Percentiles rank a stretch among this genome's conserved stretches.
phyloP scores from a whole-genome alignment of 2,329 filamentous ascomycete genomes.

The Rhynchosporium graminicola region DNA sequence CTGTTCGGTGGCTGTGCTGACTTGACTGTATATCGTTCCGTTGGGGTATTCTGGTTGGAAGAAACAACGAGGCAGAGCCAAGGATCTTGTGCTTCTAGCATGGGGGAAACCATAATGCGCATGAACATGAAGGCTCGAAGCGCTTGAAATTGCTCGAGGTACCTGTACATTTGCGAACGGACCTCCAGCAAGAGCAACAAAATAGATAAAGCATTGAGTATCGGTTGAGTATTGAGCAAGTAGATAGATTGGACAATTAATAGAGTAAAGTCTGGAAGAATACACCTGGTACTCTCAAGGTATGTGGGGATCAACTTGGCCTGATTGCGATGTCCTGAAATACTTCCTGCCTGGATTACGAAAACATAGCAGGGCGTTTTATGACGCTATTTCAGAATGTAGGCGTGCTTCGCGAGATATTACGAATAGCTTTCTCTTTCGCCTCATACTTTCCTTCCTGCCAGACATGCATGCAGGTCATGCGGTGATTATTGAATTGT shows the following conservation, averaged over 20 bases:
- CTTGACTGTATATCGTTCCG: constrained; percentile 10
- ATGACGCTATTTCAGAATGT: constrained; percentile 18
- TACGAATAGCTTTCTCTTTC: neutral
- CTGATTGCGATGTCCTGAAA: constrained; percentile 17
- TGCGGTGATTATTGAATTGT: neutral
- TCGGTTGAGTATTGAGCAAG: neutral
- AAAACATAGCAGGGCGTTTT: constrained; percentile 17
- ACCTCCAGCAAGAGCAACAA: constrained; percentile 10
- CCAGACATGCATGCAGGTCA: constrained; percentile 4
- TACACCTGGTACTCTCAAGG: neutral
- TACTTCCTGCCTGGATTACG: constrained; percentile 4
- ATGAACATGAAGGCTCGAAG: neutral
- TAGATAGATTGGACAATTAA: neutral
- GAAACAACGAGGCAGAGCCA: constrained; percentile 9
- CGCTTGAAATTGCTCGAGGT: constrained; percentile 16
- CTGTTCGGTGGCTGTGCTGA: constrained; percentile 8
- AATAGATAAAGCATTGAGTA: neutral
- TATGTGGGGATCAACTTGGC: neutral
- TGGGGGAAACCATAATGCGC: constrained; percentile 10
- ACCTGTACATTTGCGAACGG: constrained; percentile 18
- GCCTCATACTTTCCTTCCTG: neutral
- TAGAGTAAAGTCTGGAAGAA: neutral
- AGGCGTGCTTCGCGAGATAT: neutral
- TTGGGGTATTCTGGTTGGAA: constrained; percentile 11
- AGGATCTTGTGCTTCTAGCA: neutral